These are phyloP conservation scores for Pezicula radicicola DNA, from an alignment of 2,329 filamentous ascomycete species.

Conservation along the genomic window DNA sequence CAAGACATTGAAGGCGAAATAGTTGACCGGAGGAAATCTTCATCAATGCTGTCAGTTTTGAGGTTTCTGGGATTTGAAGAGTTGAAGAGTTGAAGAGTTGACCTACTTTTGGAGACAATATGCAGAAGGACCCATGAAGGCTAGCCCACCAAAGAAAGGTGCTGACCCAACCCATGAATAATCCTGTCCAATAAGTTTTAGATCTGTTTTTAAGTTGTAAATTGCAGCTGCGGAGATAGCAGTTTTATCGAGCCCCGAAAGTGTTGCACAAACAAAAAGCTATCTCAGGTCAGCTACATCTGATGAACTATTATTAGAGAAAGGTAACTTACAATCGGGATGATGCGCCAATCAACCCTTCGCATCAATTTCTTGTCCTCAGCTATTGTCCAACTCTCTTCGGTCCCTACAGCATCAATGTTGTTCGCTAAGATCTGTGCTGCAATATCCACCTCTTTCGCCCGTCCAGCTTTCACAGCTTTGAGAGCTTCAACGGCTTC, in stretches of 20 bases:
- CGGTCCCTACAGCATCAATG: conserved; percentile 11
- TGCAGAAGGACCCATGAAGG: conserved; percentile 19
- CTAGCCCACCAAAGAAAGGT: conserved; percentile 20
- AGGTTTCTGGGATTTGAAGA: not conserved
- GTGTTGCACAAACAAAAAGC: conserved; percentile 14
- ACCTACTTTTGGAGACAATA: conserved; percentile 19
- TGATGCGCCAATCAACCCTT: conserved; percentile 7
- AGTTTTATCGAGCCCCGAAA: conserved; percentile 19
- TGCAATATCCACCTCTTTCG: conserved; percentile 23
- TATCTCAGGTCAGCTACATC: not conserved
- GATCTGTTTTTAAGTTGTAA: conserved; percentile 15
- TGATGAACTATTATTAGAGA: too few species aligned
- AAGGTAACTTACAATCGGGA: conserved; percentile 6
- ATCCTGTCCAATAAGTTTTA: conserved; percentile 18
- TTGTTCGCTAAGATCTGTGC: conserved; percentile 23
- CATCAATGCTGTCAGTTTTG: conserved; percentile 11
- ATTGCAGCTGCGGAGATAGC: conserved; percentile 15
- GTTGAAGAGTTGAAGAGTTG: not conserved
- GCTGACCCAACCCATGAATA: conserved; percentile 24
- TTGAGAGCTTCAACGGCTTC: conserved; percentile 18
- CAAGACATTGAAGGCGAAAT: conserved; percentile 16
- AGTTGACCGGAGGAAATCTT: conserved; percentile 9
- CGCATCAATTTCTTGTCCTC: conserved; percentile 15
- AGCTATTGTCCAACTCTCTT: conserved; percentile 7
- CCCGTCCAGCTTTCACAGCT: conserved; percentile 22